Evolutionary conservation across 768 basidiomycete species (phyloP).

Genomic region (Lepiota brunneoincarnata): DNA sequence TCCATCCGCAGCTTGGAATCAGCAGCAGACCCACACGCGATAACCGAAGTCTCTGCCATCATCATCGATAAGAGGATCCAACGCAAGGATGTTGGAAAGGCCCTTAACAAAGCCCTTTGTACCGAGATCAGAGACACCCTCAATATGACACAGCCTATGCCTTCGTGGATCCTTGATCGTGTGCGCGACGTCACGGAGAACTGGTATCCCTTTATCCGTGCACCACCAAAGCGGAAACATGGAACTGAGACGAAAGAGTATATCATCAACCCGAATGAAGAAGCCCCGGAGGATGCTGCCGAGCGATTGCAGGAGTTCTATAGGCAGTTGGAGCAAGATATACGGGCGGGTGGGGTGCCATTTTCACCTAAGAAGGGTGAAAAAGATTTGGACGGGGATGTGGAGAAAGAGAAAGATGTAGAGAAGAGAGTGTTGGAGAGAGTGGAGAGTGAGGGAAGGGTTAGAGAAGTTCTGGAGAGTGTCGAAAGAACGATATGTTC

Average conservation of each 20-base stretch:
- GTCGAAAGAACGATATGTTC: conserved; percentile 73
- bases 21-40: conserved; percentile 24
- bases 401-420: conserved; percentile 31
- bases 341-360: conserved; percentile 41
- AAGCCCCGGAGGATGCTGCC: conserved; percentile 49
- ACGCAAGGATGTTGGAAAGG: conserved; percentile 50
- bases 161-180: conserved; percentile 55
- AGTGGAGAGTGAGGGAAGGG: conserved; percentile 42
- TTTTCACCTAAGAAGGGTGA: conserved; percentile 23
- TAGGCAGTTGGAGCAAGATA: conserved; percentile 58
- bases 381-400: conserved; percentile 20
- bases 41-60: conserved; percentile 57
- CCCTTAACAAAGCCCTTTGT: conserved; percentile 50
- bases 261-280: conserved; percentile 41
- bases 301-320: conserved; percentile 74
- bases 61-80: conserved; percentile 54
- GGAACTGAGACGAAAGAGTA: conserved; percentile 30
- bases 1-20: conserved; percentile 30
- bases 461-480: conserved; percentile 62
- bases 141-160: conserved; percentile 17
- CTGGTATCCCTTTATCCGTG: conserved; percentile 52
- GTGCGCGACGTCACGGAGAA: conserved; percentile 52
- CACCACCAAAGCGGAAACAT: conserved; percentile 16
- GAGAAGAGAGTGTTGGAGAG: conserved; percentile 32
- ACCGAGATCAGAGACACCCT: conserved; percentile 51